Conservation (phyloP, 73 alveolate genomes). For the Tetrahymena thermophila region DNA sequence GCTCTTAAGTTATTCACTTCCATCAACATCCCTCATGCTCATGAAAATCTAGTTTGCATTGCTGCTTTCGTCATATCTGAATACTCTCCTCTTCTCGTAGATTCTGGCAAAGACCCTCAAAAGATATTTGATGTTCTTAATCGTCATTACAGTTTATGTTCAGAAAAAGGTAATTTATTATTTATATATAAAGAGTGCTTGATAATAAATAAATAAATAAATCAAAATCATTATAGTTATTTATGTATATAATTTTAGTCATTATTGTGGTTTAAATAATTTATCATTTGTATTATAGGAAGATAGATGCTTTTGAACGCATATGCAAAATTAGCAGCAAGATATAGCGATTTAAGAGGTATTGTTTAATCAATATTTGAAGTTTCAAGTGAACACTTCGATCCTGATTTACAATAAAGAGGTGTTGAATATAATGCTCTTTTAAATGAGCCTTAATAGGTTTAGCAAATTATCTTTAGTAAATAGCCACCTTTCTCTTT, state of each 20-base stretch:
- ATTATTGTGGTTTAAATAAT: no score
- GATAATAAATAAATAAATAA: no score
- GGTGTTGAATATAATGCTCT: constrained; percentile 84
- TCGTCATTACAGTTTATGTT: constrained; percentile 69
- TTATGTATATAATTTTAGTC: no score
- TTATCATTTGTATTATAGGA: background rate
- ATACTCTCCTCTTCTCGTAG: constrained; percentile 70
- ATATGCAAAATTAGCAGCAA: constrained; percentile 77
- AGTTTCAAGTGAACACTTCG: constrained; percentile 86
- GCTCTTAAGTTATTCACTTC: constrained; percentile 71
- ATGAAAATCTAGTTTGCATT: constrained; percentile 89
- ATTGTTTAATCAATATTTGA: constrained; percentile 74
- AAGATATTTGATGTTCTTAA: constrained; percentile 64
- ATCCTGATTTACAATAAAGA: constrained; percentile 96
- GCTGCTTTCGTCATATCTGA: constrained; percentile 92
- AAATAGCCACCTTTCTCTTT: constrained; percentile 88
- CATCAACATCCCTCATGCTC: constrained; percentile 73
- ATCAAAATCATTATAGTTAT: no score
- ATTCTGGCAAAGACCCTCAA: constrained; percentile 52
- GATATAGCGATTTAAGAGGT: constrained; percentile 62
- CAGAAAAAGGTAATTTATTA: constrained; percentile 28
- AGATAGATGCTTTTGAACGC: constrained; percentile 83
- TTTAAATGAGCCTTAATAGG: constrained; percentile 62
- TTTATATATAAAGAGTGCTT: no score
- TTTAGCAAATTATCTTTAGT: constrained; percentile 70